Evolutionary conservation across 2,329 filamentous ascomycete genomes (phyloP).

Genomic region (Arthroderma sp.): DNA sequence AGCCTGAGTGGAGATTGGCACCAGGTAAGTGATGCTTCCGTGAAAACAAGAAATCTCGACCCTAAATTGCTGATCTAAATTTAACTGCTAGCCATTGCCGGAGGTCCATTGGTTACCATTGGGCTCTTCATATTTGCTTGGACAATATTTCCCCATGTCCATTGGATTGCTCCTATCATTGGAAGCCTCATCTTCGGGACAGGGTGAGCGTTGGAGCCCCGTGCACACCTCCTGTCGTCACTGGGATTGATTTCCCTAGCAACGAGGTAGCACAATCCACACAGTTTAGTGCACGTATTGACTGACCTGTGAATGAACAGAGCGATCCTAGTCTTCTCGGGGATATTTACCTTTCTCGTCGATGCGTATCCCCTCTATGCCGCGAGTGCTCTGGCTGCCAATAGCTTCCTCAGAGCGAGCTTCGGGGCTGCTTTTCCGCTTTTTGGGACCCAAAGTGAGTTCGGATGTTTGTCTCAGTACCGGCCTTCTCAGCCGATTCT

Average conservation of each 20-base stretch:
- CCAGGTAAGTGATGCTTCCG: constrained; percentile 35
- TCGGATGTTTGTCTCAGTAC: too few relatives aligned
- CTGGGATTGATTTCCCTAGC: too few relatives aligned
- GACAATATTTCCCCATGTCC: constrained; percentile 59
- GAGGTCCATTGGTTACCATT: constrained; percentile 63
- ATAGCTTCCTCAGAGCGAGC: constrained; percentile 62
- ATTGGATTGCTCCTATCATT: constrained; percentile 66
- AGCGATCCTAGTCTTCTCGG: constrained; percentile 64
- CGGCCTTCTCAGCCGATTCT: too few relatives aligned
- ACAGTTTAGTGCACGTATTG: neutral
- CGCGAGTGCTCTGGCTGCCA: constrained; percentile 60
- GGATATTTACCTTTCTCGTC: constrained; percentile 60
- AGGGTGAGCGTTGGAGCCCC: constrained; percentile 39
- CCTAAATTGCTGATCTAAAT: neutral
- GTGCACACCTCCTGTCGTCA: constrained; percentile 12
- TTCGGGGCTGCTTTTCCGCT: constrained; percentile 71
- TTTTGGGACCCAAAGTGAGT: constrained; percentile 30
- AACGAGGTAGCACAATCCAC: neutral
- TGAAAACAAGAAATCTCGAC: neutral
- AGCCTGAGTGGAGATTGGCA: constrained; percentile 78
- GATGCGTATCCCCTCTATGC: constrained; percentile 39
- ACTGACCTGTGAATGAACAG: constrained; percentile 26
- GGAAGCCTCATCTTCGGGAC: constrained; percentile 57
- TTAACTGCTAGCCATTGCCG: constrained; percentile 41
- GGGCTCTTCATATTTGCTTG: constrained; percentile 84